Evolutionary conservation across 768 basidiomycete genomes (phyloP).

Genomic region (Amylocystis lapponica): DNA sequence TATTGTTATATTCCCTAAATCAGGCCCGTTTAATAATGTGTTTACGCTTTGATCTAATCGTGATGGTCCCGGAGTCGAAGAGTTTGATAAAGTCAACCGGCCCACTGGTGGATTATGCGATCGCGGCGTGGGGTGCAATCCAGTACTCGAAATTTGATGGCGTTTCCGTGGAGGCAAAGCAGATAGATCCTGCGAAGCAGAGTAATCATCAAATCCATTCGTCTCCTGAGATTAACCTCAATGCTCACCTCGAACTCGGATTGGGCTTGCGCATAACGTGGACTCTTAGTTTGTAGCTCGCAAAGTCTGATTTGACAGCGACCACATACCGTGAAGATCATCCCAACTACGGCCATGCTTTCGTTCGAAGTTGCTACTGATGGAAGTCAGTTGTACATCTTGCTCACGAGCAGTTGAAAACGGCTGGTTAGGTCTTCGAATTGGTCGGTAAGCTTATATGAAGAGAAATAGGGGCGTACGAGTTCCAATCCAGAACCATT

Average conservation of each 20-base stretch:
- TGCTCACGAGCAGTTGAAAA: constrained; percentile 11
- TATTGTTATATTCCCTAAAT: not conserved
- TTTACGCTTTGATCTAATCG: constrained; percentile 9
- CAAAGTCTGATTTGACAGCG: no score
- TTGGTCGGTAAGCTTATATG: no score
- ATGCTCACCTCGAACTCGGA: constrained; percentile 20
- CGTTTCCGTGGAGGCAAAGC: constrained; percentile 21
- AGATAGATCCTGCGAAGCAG: constrained; percentile 18
- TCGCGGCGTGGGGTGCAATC: constrained; percentile 11
- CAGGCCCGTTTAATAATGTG: constrained; percentile 9
- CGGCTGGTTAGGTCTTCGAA: no score
- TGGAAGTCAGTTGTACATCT: constrained; percentile 18
- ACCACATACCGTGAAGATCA: constrained; percentile 17
- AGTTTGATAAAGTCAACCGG: constrained; percentile 7
- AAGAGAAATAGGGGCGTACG: no score
- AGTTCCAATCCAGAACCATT: no score
- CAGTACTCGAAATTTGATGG: constrained; percentile 17
- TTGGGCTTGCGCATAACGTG: constrained; percentile 1
- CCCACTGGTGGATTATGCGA: constrained; percentile 16
- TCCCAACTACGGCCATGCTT: constrained; percentile 25
- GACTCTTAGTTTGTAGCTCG: no score
- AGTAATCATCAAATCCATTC: not conserved
- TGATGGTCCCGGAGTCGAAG: constrained; percentile 5
- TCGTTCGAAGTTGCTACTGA: constrained; percentile 18
- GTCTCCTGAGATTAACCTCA: constrained; percentile 5